phyloP scores from a whole-genome alignment of 164 flowering plant species.

The Magnolia changhungtana region DNA sequence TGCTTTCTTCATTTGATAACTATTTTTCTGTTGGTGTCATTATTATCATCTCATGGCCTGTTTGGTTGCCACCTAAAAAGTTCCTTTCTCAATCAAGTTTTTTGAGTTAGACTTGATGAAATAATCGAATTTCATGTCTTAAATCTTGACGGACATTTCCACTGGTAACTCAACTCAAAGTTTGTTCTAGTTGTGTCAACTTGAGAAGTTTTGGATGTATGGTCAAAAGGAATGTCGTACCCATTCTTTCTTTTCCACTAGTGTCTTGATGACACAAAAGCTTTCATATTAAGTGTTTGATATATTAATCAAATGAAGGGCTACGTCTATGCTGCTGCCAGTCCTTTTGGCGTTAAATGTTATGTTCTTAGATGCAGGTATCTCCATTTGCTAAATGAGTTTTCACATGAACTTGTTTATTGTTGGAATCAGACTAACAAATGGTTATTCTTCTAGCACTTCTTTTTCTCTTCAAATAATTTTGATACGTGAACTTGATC shows the following conservation, averaged over 20 bases:
- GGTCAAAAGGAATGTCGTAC: no score
- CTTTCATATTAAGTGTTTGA: background rate
- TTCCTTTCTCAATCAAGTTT: background rate
- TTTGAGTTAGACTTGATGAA: no score
- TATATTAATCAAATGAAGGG: background rate
- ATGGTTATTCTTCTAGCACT: constrained; percentile 49
- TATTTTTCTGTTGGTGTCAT: background rate
- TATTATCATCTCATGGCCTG: no score
- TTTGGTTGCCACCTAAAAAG: no score
- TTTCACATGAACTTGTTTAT: background rate
- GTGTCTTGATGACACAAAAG: constrained; percentile 58
- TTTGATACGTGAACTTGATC: no score
- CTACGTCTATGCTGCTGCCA: background rate
- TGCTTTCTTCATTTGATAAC: constrained; percentile 11
- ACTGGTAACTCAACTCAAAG: no score
- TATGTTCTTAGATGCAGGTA: background rate
- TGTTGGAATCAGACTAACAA: background rate
- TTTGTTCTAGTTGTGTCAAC: no score
- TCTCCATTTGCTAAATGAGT: background rate
- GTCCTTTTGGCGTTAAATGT: background rate
- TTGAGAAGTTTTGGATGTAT: no score
- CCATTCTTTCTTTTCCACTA: constrained; percentile 7
- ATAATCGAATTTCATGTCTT: no score
- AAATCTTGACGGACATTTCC: no score
- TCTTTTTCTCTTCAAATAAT: constrained; percentile 14